Percentiles rank a stretch among this genome's conserved stretches.
Conservation (phyloP, 257 asterid species). For the Hygrophila difformis region DNA sequence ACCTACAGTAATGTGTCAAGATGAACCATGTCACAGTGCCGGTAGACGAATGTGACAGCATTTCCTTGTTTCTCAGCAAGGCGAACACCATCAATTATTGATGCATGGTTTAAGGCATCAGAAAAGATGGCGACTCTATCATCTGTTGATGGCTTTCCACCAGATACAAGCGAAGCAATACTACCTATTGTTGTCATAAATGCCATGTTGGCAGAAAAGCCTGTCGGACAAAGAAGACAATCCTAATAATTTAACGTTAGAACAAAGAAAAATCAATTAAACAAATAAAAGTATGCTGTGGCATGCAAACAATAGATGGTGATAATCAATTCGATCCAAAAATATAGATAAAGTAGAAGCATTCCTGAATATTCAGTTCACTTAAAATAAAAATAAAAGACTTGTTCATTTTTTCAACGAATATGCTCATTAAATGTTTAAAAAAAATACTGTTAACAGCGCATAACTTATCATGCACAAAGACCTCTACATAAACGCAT, state of each 20-base stretch:
- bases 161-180: slow-evolving; percentile 50
- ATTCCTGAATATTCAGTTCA: no score
- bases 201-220: slow-evolving; percentile 99
- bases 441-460: no score
- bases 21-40: slow-evolving; percentile 89
- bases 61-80: slow-evolving; percentile 84
- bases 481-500: no score
- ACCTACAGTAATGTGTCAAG: slow-evolving; percentile 76
- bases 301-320: slow-evolving; percentile 4
- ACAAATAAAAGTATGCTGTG: not conserved
- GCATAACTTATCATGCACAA: no score
- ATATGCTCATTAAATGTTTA: no score
- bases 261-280: slow-evolving; percentile 33
- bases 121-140: slow-evolving; percentile 81
- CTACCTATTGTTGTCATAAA: slow-evolving; percentile 75
- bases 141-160: slow-evolving; percentile 37
- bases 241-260: slow-evolving; percentile 69
- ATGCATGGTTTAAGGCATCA: slow-evolving; percentile 90
- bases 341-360: not conserved
- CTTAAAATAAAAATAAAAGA: no score
- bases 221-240: slow-evolving; percentile 99
- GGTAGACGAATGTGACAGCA: slow-evolving; percentile 55
- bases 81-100: slow-evolving; percentile 95
- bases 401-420: no score
- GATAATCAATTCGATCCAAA: slow-evolving; percentile 8